Base-by-base conservation (phyloP, 1,284 basidiomycete species). In the Malassezia dermatis region DNA sequence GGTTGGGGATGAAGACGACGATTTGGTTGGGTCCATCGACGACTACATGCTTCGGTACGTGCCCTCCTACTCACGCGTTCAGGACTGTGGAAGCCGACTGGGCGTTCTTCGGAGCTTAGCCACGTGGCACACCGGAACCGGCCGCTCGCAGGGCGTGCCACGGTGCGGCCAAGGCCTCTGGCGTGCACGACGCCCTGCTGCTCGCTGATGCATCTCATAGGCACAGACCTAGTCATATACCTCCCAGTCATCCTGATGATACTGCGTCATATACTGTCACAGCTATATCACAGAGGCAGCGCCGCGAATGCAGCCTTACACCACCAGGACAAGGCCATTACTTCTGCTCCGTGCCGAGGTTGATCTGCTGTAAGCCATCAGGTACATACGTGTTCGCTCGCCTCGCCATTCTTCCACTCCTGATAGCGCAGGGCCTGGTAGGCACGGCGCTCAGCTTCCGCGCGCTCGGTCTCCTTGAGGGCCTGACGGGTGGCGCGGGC, bases 1-100 rank as follows among this genome's bases (percentile, higher is more conserved):
- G 6, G 48, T 4, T 86, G 89, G 27, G 56, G 64, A 62, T 63
- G n/a, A n/a, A n/a, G 48, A 69, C 34, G 67, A 73, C 24, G 66
- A 62, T n/a, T 63, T 13, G 85, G 89, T 89, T 86, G 81, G 85
- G 5, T 83, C 83, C 6, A 78, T 86, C 23, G 84, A 86, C 49
- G 88, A 91, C 59, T 93, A 89, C 67, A 91, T 96, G 88, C 78
- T 95, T 24, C 53, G 58, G 44, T 63, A 46, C 41, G 59, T 58
- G n/a, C 24, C 12, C 1, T 15, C 19, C 17, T 21, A 13, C 35
- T 19, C 40, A 28, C 17, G 28, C 27, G 7, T 24, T 7, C 44
- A 75, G 78, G 6, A 81, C 83, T 65, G 86, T 89, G 24, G 80
- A 83, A 56, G 75, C 76, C 53, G 86, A 94, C 65, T 84, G 82